Base-by-base conservation (phyloP, 805 yeast species). In the Lachancea lanzarotensis region DNA sequence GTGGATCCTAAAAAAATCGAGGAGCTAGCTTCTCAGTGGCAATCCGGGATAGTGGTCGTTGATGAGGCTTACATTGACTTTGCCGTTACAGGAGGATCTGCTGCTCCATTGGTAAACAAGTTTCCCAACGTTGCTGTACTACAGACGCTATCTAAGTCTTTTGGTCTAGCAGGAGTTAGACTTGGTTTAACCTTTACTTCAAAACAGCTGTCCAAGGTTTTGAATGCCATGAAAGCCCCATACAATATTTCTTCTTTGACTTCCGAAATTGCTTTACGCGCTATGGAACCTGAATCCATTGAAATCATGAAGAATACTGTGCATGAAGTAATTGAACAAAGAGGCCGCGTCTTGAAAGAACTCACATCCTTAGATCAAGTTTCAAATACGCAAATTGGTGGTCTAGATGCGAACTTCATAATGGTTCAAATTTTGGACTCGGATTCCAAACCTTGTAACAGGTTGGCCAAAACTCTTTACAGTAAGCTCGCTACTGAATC, bases 21-120 rank as follows among this genome's bases (percentile, higher is more conserved):
- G 40, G 59, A 70, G 43, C 56, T 85, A 1, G 59, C 82, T 43
- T 50, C 65, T 2, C 67, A 71, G 35, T 67, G 67, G 43, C 81
- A 87, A 82, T 79, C 81, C 53, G 95, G 95, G 4, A 66, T 90
- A 22, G 77, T 93, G 7, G 83, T 91, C 15, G 81, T 87, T 1
- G 98, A 93, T 65, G 98, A 93, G 66, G 98, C 98, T 0, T 93
- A 93, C 62, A 77, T 93, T 43, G 98, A 93, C 62, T 93, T 93
- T 62, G 62, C 87, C 3, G 72, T 80, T 18, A 54, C 67, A 16
- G 86, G 84, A 11, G 74, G 84, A 8, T 86, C 96, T 0, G 62
- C 81, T 53, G 74, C 89, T 9, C 84, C 95, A 1, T 69, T 84
- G 50, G 98, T 89, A 2, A 87, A 81, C 62, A 74, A 82, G 56